phyloP scores from a whole-genome alignment of 2,329 filamentous ascomycete species.

The Ploettnerulaceae sp. region DNA sequence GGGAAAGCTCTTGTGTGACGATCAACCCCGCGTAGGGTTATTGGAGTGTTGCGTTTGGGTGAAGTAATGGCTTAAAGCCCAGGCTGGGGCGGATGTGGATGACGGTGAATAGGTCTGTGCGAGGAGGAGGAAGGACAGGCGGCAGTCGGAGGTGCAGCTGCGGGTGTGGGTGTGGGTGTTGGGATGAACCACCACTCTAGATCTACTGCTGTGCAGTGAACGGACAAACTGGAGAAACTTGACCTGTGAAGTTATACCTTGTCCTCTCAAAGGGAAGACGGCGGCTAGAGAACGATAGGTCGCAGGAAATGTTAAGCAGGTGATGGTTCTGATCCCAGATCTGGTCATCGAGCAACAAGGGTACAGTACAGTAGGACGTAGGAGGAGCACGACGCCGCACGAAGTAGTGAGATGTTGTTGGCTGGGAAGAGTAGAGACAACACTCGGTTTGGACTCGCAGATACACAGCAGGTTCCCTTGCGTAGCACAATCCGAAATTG shows the following conservation, averaged over 20 bases:
- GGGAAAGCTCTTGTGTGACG: slow-evolving; percentile 10
- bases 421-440: neutral
- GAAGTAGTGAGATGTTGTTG: neutral
- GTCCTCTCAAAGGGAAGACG: slow-evolving; percentile 1
- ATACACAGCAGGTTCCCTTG: too few species aligned
- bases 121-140: neutral
- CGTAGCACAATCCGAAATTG: too few species aligned
- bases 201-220: too few species aligned
- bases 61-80: slow-evolving; percentile 12
- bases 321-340: slow-evolving; percentile 6
- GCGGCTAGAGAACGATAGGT: slow-evolving; percentile 5
- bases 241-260: too few species aligned
- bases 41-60: neutral
- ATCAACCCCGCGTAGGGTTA: slow-evolving; percentile 5
- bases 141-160: slow-evolving; percentile 2
- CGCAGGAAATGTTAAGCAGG: slow-evolving; percentile 12
- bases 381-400: neutral
- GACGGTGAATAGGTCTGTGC: slow-evolving; percentile 22
- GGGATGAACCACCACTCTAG: too few species aligned
- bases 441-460: too few species aligned
- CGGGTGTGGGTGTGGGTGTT: neutral
- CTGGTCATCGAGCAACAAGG: slow-evolving; percentile 1
- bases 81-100: slow-evolving; percentile 14
- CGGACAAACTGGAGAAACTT: too few species aligned
- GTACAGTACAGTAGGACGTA: neutral